Conservation (phyloP, 257 asterid genomes). For the Leptodermis oblonga region DNA sequence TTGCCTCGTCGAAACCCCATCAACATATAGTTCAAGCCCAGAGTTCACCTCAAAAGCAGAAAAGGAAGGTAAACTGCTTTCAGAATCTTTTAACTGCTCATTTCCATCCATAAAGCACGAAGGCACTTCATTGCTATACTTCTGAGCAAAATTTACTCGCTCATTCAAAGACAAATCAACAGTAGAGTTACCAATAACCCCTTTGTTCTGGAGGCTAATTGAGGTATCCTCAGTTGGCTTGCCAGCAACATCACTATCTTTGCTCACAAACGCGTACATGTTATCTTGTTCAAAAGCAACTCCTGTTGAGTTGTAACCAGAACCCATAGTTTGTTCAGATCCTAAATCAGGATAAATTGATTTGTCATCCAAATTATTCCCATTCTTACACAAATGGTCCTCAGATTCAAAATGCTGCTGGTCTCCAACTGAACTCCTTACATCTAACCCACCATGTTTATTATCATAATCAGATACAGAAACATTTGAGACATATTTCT, state of each 20-base stretch:
- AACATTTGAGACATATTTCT: conserved; percentile 29
- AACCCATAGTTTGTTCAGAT: conserved; percentile 24
- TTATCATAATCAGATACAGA: conserved; percentile 32
- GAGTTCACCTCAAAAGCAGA: conserved; percentile 25
- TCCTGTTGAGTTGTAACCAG: conserved; percentile 18
- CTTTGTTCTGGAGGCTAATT: conserved; percentile 23
- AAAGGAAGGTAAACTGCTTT: conserved; percentile 20
- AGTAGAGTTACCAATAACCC: conserved; percentile 26
- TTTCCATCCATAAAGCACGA: conserved; percentile 14
- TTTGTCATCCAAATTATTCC: conserved; percentile 18
- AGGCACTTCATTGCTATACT: conserved; percentile 23
- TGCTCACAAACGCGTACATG: conserved; percentile 17
- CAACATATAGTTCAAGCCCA: conserved; percentile 24
- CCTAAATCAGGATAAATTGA: conserved; percentile 21
- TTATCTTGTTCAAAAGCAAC: conserved; percentile 29
- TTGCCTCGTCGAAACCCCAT: conserved; percentile 27
- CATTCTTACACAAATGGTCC: conserved; percentile 19
- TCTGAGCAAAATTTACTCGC: conserved; percentile 20
- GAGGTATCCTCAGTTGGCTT: conserved; percentile 26
- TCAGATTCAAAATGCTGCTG: conserved; percentile 25
- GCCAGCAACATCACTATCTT: conserved; percentile 25
- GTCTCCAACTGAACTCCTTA: conserved; percentile 22
- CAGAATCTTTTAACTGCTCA: conserved; percentile 14
- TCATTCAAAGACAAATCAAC: conserved; percentile 34
- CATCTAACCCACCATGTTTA: conserved; percentile 28